Conservation (phyloP, 1,284 basidiomycete genomes). For the Irpex rosettiformis region DNA sequence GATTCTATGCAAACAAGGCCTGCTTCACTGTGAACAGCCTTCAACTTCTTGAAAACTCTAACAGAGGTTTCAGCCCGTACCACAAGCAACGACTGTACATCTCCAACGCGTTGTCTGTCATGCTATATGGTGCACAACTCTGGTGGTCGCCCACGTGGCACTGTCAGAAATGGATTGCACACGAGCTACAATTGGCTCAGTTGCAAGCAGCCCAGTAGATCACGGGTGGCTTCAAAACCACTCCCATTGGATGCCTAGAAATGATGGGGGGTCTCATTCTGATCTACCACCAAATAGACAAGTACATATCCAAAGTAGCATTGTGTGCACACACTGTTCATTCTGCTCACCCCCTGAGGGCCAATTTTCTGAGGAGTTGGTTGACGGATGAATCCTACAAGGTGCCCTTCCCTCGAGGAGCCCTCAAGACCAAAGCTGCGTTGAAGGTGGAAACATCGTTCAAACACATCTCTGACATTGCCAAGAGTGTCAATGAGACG, state of each 20-base stretch:
- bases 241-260: slow-evolving; percentile 4
- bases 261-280: slow-evolving; percentile 6
- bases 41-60: slow-evolving; percentile 34
- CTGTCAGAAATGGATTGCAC: too few species aligned
- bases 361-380: neutral
- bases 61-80: slow-evolving; percentile 27
- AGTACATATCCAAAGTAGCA: neutral
- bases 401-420: too few species aligned
- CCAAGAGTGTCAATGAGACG: neutral
- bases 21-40: slow-evolving; percentile 26
- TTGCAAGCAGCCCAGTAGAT: slow-evolving; percentile 8
- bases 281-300: slow-evolving; percentile 1
- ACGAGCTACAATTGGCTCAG: too few species aligned
- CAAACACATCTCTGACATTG: too few species aligned
- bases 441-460: too few species aligned
- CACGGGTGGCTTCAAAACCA: slow-evolving; percentile 6
- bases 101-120: slow-evolving; percentile 28
- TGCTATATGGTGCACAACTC: slow-evolving; percentile 22
- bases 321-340: slow-evolving; percentile 1
- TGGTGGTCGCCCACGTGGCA: slow-evolving; percentile 15
- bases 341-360: slow-evolving; percentile 1
- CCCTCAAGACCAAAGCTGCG: too few species aligned
- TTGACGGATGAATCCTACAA: too few species aligned
- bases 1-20: too few species aligned
- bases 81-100: slow-evolving; percentile 28